These are phyloP conservation scores for Epichloe uncinata DNA, from an alignment of 2,329 filamentous ascomycete species.

Conservation along the genomic window DNA sequence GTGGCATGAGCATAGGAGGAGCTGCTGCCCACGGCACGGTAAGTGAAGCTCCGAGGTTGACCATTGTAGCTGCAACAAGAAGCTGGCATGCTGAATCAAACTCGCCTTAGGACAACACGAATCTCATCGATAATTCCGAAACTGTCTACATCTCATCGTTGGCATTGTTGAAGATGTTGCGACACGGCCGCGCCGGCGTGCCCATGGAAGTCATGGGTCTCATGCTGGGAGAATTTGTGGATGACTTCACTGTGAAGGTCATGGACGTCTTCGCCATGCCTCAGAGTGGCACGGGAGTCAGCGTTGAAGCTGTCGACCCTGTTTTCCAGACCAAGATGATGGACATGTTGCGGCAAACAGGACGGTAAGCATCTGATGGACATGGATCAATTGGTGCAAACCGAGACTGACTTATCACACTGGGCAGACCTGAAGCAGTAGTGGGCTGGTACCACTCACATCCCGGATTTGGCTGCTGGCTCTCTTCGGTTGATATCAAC, in stretches of 20 bases:
- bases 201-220: constrained; percentile 99
- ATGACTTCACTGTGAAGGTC: constrained; percentile 96
- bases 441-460: constrained; percentile 99
- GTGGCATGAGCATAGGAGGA: constrained; percentile 50
- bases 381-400: not conserved
- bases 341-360: constrained; percentile 98
- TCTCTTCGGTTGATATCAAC: constrained; percentile 98
- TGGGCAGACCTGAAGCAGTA: constrained; percentile 73
- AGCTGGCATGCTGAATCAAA: not conserved
- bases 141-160: constrained; percentile 98
- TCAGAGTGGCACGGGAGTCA: constrained; percentile 94
- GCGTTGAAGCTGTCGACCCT: constrained; percentile 93
- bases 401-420: not conserved
- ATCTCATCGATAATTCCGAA: constrained; percentile 96
- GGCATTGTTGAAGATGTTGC: constrained; percentile 94
- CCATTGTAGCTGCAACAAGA: not conserved
- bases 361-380: constrained; percentile 48
- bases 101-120: constrained; percentile 61
- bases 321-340: constrained; percentile 99
- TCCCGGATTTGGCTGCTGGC: constrained; percentile 97
- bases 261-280: constrained; percentile 99
- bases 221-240: constrained; percentile 97
- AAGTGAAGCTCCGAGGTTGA: constrained; percentile 13
- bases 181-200: constrained; percentile 91
- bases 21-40: constrained; percentile 26